Evolutionary conservation across 352 stramenopile species (phyloP).

Genomic region (Elongisporangium prolatum): DNA sequence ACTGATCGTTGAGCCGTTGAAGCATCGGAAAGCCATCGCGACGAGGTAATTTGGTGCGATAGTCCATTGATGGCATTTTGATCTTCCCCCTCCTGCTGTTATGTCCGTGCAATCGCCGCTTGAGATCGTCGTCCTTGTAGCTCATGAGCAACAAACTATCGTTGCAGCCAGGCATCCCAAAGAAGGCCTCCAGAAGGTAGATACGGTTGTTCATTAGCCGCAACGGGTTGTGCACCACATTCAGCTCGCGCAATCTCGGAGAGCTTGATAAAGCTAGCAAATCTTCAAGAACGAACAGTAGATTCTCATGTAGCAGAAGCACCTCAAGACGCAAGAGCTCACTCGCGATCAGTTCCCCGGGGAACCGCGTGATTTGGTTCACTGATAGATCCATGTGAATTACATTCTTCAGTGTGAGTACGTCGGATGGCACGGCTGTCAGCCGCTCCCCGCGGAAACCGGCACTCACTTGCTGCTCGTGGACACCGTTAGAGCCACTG

Average conservation of each 20-base stretch:
- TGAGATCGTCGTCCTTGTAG: conserved; percentile 34
- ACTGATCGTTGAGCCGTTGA: conserved; percentile 47
- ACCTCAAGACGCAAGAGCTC: conserved; percentile 45
- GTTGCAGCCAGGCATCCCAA: conserved; percentile 20
- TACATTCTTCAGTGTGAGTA: conserved; percentile 55
- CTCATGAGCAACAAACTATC: conserved; percentile 32
- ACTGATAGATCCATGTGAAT: conserved; percentile 48
- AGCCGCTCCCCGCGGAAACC: conserved; percentile 32
- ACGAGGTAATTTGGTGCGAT: conserved; percentile 40
- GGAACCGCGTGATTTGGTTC: conserved; percentile 60
- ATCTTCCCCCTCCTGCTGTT: background rate
- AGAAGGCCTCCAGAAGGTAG: conserved; percentile 64
- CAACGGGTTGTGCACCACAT: conserved; percentile 52
- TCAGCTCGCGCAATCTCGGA: conserved; percentile 48
- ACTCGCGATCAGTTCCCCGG: conserved; percentile 30
- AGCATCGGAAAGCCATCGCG: conserved; percentile 59
- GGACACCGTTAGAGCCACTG: background rate
- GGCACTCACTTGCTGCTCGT: conserved; percentile 13
- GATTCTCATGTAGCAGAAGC: conserved; percentile 46
- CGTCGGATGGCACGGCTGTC: conserved; percentile 24
- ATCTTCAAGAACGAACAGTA: conserved; percentile 63
- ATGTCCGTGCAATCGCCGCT: conserved; percentile 2
- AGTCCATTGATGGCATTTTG: conserved; percentile 15
- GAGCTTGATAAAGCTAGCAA: conserved; percentile 38
- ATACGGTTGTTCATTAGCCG: conserved; percentile 57